A percentile compares a stretch with the other conserved stretches of the same genome.
These are phyloP conservation scores for Ailanthus altissimus DNA, from an alignment of 345 rosid genomes.

Conservation along the genomic window DNA sequence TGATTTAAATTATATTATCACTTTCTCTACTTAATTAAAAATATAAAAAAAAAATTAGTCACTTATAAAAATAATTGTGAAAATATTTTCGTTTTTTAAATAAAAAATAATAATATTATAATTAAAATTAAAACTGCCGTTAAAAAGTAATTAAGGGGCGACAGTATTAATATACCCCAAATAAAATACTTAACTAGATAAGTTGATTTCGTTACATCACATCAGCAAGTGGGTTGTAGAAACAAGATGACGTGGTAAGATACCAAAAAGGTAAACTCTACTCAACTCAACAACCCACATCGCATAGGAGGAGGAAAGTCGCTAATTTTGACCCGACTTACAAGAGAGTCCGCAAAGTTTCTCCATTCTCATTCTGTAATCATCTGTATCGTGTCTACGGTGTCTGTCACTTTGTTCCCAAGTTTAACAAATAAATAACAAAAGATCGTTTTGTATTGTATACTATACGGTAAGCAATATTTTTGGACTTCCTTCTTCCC, in stretches of 20 bases:
- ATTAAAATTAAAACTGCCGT: too few relatives aligned
- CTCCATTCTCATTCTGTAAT: too few relatives aligned
- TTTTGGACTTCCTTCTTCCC: not conserved
- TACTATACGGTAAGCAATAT: conserved; percentile 9
- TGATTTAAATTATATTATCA: too few relatives aligned
- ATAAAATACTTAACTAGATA: not conserved
- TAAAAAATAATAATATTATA: too few relatives aligned
- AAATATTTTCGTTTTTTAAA: too few relatives aligned
- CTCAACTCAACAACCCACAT: not conserved
- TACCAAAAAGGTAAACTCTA: not conserved
- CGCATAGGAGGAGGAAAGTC: not conserved
- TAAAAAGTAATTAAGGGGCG: too few relatives aligned
- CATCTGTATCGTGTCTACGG: not conserved
- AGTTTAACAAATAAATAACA: too few relatives aligned
- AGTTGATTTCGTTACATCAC: conserved; percentile 5
- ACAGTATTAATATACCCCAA: too few relatives aligned
- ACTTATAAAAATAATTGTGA: too few relatives aligned
- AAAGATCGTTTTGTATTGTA: not conserved
- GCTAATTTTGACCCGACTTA: conserved; percentile 44
- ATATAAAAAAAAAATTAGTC: too few relatives aligned
- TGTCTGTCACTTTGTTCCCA: not conserved
- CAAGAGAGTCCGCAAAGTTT: too few relatives aligned
- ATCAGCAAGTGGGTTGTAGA: not conserved
- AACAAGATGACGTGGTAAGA: conserved; percentile 2
- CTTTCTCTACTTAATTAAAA: too few relatives aligned